phyloP scores from a whole-genome alignment of 352 stramenopile species.

The Pythium rhizo-oryzae region DNA sequence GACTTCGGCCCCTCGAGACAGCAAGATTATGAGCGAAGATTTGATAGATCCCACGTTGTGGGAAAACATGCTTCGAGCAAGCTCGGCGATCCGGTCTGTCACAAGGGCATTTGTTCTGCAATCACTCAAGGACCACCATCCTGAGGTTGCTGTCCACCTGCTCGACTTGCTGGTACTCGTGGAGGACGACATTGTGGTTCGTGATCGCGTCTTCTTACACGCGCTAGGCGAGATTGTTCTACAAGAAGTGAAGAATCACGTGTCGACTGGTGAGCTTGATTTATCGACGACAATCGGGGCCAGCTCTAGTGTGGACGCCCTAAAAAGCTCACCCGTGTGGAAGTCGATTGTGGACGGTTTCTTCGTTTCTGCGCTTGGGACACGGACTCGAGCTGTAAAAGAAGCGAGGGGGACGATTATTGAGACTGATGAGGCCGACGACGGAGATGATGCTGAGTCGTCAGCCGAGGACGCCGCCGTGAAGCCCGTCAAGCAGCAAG shows the following conservation, averaged over 20 bases:
- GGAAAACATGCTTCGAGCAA: constrained; percentile 73
- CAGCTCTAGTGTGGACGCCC: constrained; percentile 34
- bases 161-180: constrained; percentile 60
- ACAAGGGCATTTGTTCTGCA: constrained; percentile 71
- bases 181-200: constrained; percentile 67
- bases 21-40: constrained; percentile 49
- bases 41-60: constrained; percentile 52
- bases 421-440: constrained; percentile 38
- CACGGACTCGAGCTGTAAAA: constrained; percentile 31
- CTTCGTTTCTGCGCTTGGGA: constrained; percentile 50
- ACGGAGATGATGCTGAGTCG: constrained; percentile 28
- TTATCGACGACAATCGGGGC: constrained; percentile 19
- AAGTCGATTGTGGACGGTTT: constrained; percentile 65
- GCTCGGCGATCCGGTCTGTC: constrained; percentile 70
- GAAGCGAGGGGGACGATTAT: constrained; percentile 39
- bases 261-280: constrained; percentile 33
- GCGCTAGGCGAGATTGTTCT: constrained; percentile 60
- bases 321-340: constrained; percentile 52
- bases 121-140: constrained; percentile 63
- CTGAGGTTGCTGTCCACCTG: constrained; percentile 52
- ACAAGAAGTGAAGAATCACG: constrained; percentile 37
- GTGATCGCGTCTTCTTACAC: constrained; percentile 77
- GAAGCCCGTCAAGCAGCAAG: constrained; percentile 24
- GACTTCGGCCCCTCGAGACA: constrained; percentile 30
- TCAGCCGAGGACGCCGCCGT: constrained; percentile 4